These are phyloP conservation scores for Coccomyxa subellipsoidea DNA, from an alignment of 163 green algal species.

Conservation along the genomic window DNA sequence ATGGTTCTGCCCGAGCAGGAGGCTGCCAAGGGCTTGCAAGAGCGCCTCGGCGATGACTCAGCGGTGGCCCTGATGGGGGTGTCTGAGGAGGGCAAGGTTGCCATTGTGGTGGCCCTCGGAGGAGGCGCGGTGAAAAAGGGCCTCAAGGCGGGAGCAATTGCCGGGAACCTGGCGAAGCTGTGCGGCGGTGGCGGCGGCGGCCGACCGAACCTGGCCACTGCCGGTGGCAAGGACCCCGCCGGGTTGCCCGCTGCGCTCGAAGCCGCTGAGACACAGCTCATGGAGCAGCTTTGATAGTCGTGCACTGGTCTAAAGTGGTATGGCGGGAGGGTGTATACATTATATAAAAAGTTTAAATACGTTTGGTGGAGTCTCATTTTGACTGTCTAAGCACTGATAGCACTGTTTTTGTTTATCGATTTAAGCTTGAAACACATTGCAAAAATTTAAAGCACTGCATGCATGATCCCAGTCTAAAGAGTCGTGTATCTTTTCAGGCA, in stretches of 20 bases:
- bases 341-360: too few species aligned
- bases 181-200: conserved; percentile 88
- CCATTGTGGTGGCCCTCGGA: conserved; percentile 67
- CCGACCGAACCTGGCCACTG: conserved; percentile 78
- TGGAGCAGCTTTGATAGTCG: conserved; percentile 23
- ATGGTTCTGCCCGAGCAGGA: conserved; percentile 34
- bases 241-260: conserved; percentile 74
- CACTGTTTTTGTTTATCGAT: too few species aligned
- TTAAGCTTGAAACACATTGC: too few species aligned
- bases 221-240: conserved; percentile 72
- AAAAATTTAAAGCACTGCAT: too few species aligned
- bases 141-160: conserved; percentile 77
- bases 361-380: too few species aligned
- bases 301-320: neutral
- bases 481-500: too few species aligned
- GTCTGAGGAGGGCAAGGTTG: conserved; percentile 58
- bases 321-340: too few species aligned
- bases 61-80: conserved; percentile 75
- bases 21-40: conserved; percentile 63
- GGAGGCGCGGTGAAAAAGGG: conserved; percentile 22
- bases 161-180: conserved; percentile 79
- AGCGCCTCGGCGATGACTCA: conserved; percentile 61
- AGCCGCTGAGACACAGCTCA: conserved; percentile 40
- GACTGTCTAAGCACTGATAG: too few species aligned
- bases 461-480: too few species aligned